Evolutionary conservation across 495 filamentous ascomycete species (phyloP), one percentile per base, ranked within the genome.

Genomic region (Penicillium crystallinum): DNA sequence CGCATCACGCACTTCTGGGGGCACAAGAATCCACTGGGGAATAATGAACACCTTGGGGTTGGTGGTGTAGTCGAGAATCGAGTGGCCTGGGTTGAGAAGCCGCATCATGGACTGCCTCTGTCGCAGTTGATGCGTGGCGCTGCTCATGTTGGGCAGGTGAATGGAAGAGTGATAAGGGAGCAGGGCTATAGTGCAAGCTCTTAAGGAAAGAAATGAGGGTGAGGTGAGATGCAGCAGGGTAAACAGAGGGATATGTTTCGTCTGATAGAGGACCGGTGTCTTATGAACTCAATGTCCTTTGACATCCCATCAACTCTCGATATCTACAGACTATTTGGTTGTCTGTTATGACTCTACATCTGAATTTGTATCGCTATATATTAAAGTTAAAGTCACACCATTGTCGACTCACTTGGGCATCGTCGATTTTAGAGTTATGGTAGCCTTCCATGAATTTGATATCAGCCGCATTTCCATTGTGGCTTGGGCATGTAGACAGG

Each of bases 41-140:
- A 49, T 12, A 6, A 12, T 4, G 37, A 56, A 59, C 17, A 34
- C 22, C 0, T 1, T 27, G 15, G 41, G 8, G 5, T 56, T 21
- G 33, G 43, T 47, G 1, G 9, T 23, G 34, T 62, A 62, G n/a
- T 49, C 36, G 8, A 36, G 15, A 9, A 59, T 59, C n/a, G 59
- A 50, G n/a, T 22, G 41, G 17, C 17, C 35, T 3, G 17, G 6
- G 14, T 35, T 27, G 14, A 31, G 18, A 19, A 29, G 10, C 7
- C 7, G 17, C 17, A 27, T 30, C n/a, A 49, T 37, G 23, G 25
- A 27, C 3, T 21, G 39, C 10, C 18, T 46, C 5, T 22, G 6
- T 19, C 39, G 40, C 14, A 55, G 34, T 11, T 39, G 15, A 7
- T 33, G 27, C 11, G 42, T 25, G 43, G 37, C 43, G 10, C 4